Percentiles rank a stretch among this genome's conserved stretches.
phyloP scores from a whole-genome alignment of 805 yeast species.

The Kluyveromyces aestuarii region DNA sequence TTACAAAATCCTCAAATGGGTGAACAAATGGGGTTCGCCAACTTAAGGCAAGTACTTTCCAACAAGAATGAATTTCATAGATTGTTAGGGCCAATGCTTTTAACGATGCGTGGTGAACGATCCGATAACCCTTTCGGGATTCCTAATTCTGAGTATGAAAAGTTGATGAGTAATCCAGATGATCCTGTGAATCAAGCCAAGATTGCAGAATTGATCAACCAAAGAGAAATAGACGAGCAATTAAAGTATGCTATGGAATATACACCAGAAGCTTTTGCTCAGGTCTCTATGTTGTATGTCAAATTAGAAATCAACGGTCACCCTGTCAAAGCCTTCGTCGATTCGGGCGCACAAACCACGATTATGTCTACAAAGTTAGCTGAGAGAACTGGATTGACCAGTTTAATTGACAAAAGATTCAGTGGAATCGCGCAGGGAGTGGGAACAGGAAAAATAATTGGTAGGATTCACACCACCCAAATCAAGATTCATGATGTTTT shows the following conservation, averaged over 20 bases:
- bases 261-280: conserved; percentile 82
- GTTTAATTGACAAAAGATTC: conserved; percentile 71
- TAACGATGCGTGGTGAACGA: conserved; percentile 23
- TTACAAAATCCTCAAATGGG: conserved; percentile 34
- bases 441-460: conserved; percentile 69
- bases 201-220: conserved; percentile 58
- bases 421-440: conserved; percentile 85
- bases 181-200: conserved; percentile 57
- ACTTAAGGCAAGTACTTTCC: conserved; percentile 35
- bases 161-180: conserved; percentile 56
- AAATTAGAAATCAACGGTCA: conserved; percentile 69
- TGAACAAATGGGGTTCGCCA: conserved; percentile 39
- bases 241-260: conserved; percentile 72
- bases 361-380: conserved; percentile 75
- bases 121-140: conserved; percentile 26
- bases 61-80: conserved; percentile 42
- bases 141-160: conserved; percentile 38
- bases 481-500: conserved; percentile 60
- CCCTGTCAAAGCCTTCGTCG: conserved; percentile 86
- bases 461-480: conserved; percentile 84
- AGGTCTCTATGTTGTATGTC: conserved; percentile 77
- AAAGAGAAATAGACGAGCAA: conserved; percentile 71
- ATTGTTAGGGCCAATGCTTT: conserved; percentile 29
- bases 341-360: conserved; percentile 91
- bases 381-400: conserved; percentile 56